A percentile compares a stretch with the other conserved stretches of the same genome.
Evolutionary conservation across 2,329 filamentous ascomycete species (phyloP).

Genomic region (Endothia cerciana): DNA sequence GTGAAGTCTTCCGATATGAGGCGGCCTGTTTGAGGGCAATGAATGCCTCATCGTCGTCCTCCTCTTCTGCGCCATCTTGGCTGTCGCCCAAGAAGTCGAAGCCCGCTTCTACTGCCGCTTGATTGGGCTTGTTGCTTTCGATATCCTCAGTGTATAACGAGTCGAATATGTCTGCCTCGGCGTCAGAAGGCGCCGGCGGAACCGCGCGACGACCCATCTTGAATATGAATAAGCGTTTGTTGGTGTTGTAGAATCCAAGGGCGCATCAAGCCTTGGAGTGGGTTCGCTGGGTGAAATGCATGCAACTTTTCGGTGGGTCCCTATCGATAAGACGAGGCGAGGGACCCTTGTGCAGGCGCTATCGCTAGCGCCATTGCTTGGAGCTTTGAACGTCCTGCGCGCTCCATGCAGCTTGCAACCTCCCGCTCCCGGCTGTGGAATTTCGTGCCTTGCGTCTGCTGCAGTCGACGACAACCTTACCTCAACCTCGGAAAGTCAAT

Average conservation of each 20-base stretch:
- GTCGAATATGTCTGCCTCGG: constrained; percentile 86
- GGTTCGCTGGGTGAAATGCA: background rate
- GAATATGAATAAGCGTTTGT: background rate
- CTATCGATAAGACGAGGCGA: constrained; percentile 10
- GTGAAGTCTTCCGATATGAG: constrained; percentile 82
- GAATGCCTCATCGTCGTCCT: constrained; percentile 81
- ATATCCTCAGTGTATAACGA: constrained; percentile 70
- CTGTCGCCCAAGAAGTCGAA: constrained; percentile 55
- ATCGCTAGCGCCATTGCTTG: background rate
- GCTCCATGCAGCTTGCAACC: constrained; percentile 11
- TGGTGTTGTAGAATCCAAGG: constrained; percentile 21
- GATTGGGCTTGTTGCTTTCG: constrained; percentile 42
- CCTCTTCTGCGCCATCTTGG: constrained; percentile 52
- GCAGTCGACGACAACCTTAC: background rate
- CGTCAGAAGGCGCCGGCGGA: constrained; percentile 86
- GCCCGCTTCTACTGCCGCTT: constrained; percentile 42
- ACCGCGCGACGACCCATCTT: constrained; percentile 72
- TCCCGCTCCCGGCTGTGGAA: background rate
- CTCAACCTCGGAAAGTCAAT: background rate
- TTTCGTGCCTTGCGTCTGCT: background rate
- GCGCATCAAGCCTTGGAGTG: constrained; percentile 2
- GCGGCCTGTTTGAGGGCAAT: constrained; percentile 87
- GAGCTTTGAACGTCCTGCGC: constrained; percentile 10
- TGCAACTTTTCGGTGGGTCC: constrained; percentile 16
- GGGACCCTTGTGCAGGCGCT: constrained; percentile 5